Conservation (phyloP, 2,329 filamentous ascomycete genomes). For the Pseudohalonectria lignicola region DNA sequence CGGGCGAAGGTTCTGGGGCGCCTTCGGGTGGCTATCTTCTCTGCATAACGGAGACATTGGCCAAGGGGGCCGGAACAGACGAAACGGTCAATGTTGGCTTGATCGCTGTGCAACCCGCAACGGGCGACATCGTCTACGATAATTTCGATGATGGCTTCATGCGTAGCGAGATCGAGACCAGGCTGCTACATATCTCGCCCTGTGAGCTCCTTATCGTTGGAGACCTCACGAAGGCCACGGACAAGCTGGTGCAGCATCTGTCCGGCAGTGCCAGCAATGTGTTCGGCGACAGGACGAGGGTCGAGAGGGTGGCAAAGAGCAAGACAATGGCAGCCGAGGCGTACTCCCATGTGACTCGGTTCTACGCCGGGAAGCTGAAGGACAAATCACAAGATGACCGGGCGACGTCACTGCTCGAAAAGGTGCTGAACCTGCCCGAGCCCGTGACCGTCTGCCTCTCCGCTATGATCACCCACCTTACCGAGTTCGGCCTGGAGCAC, state of each 20-base stretch:
- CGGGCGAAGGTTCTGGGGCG: constrained; percentile 28
- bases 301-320: constrained; percentile 65
- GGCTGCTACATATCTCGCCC: constrained; percentile 88
- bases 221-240: constrained; percentile 77
- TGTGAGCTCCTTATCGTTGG: constrained; percentile 94
- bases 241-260: constrained; percentile 84
- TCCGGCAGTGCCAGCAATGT: constrained; percentile 84
- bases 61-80: constrained; percentile 71
- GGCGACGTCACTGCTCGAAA: constrained; percentile 63
- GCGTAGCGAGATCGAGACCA: constrained; percentile 89
- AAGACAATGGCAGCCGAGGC: constrained; percentile 79
- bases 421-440: constrained; percentile 75
- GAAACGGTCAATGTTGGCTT: constrained; percentile 90
- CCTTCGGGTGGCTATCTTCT: constrained; percentile 76
- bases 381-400: constrained; percentile 41
- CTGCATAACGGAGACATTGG: constrained; percentile 77
- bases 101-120: constrained; percentile 88
- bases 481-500: constrained; percentile 86
- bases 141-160: constrained; percentile 96
- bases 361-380: constrained; percentile 82
- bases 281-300: constrained; percentile 79
- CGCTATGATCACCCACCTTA: constrained; percentile 88
- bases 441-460: constrained; percentile 85
- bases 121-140: constrained; percentile 92
- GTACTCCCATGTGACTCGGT: constrained; percentile 80